Evolutionary conservation across 768 basidiomycete genomes (phyloP).

Genomic region (Lactifluus pinguis): DNA sequence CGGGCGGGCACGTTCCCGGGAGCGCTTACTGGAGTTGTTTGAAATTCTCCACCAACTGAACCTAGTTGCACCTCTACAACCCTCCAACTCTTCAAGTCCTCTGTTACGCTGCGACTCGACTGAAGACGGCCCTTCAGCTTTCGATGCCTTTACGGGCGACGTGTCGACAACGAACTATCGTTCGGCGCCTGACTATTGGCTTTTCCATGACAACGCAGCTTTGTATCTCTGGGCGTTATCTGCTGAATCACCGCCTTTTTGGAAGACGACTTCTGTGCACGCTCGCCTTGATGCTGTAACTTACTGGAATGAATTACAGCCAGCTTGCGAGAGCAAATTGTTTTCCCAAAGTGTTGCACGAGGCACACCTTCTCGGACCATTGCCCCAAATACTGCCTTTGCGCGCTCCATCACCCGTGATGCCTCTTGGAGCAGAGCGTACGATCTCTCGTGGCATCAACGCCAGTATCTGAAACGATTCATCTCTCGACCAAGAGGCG

Average conservation of each 20-base stretch:
- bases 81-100: constrained; percentile 34
- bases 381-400: constrained; percentile 26
- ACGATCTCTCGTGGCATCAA: constrained; percentile 61
- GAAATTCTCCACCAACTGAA: constrained; percentile 48
- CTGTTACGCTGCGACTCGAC: constrained; percentile 38
- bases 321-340: constrained; percentile 35
- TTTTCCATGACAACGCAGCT: constrained; percentile 45
- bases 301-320: constrained; percentile 53
- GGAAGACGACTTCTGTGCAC: constrained; percentile 39
- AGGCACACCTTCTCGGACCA: constrained; percentile 21
- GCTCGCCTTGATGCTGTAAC: constrained; percentile 32
- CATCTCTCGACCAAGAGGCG: constrained; percentile 33
- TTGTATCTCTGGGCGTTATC: constrained; percentile 52
- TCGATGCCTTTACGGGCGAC: constrained; percentile 36
- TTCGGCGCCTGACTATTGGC: constrained; percentile 56
- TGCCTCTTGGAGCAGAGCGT: constrained; percentile 51
- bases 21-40: constrained; percentile 53
- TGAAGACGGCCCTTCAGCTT: constrained; percentile 37
- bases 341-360: constrained; percentile 20
- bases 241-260: constrained; percentile 42
- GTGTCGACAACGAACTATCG: constrained; percentile 38
- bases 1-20: constrained; percentile 47
- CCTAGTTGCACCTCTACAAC: constrained; percentile 50
- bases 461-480: constrained; percentile 51
- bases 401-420: constrained; percentile 47